Percentiles rank a stretch among this genome's conserved stretches.
phyloP scores from a whole-genome alignment of 768 basidiomycete genomes.

The Xerocomellus dryophilus region DNA sequence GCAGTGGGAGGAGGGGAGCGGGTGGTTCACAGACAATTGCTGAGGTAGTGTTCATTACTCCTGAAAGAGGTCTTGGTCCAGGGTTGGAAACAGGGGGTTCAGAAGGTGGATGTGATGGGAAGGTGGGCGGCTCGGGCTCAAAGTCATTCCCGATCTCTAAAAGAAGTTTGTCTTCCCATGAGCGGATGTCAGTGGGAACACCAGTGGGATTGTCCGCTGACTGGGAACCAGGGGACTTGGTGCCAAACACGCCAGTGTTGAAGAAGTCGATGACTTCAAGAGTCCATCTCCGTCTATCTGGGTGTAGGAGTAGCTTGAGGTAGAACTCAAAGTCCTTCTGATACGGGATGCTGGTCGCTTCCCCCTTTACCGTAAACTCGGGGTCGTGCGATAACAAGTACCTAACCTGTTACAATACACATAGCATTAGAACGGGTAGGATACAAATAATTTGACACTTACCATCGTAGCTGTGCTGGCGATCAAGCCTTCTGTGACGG shows the following conservation, averaged over 20 bases:
- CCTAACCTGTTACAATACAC: background rate
- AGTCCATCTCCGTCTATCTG: background rate
- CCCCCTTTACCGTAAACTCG: background rate
- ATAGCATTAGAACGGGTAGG: no score
- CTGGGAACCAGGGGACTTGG: background rate
- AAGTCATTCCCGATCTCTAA: background rate
- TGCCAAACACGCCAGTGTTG: background rate
- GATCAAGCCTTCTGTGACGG: background rate
- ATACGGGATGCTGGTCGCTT: background rate
- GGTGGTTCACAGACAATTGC: no score
- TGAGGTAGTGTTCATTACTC: no score
- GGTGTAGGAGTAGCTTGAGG: background rate
- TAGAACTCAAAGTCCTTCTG: background rate
- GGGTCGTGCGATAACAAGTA: background rate
- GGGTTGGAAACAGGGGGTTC: no score
- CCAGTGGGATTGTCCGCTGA: background rate
- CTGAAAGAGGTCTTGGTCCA: no score
- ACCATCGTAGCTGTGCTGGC: background rate
- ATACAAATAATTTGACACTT: no score
- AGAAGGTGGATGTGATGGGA: no score
- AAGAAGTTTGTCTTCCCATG: background rate
- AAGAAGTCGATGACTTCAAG: background rate
- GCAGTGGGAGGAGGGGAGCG: no score
- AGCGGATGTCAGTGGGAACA: background rate
- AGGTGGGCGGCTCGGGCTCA: no score